phyloP scores from a whole-genome alignment of 2,329 filamentous ascomycete species.

The Penicillium sp. region DNA sequence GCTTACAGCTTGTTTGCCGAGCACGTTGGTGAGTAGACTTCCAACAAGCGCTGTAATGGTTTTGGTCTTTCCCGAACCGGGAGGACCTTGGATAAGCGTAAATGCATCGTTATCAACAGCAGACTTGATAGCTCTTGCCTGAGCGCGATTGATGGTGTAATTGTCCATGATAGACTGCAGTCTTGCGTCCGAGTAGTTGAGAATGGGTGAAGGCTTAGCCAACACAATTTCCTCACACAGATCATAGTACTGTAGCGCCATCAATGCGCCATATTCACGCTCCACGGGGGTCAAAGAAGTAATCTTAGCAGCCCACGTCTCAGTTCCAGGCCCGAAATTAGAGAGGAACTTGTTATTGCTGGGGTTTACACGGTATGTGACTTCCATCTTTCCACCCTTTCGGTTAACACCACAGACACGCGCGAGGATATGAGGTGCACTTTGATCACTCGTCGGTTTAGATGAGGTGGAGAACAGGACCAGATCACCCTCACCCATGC shows the following conservation, averaged over 20 bases:
- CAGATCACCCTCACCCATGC: slow-evolving; percentile 82
- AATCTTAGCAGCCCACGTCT: slow-evolving; percentile 76
- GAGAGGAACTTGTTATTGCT: slow-evolving; percentile 61
- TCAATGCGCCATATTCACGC: slow-evolving; percentile 88
- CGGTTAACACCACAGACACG: slow-evolving; percentile 77
- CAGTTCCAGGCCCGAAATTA: slow-evolving; percentile 67
- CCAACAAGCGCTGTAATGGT: slow-evolving; percentile 97
- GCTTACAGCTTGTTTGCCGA: slow-evolving; percentile 53
- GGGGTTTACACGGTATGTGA: slow-evolving; percentile 81
- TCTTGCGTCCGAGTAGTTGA: slow-evolving; percentile 75
- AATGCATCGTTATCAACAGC: slow-evolving; percentile 96
- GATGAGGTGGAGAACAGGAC: slow-evolving; percentile 76
- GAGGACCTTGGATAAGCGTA: slow-evolving; percentile 92
- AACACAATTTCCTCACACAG: slow-evolving; percentile 88
- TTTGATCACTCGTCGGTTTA: slow-evolving; percentile 66
- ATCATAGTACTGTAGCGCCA: slow-evolving; percentile 92
- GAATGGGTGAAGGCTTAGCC: slow-evolving; percentile 85
- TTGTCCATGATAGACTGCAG: slow-evolving; percentile 70
- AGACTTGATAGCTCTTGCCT: slow-evolving; percentile 88
- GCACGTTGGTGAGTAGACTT: slow-evolving; percentile 69
- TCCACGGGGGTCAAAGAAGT: slow-evolving; percentile 94
- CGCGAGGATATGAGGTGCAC: slow-evolving; percentile 79
- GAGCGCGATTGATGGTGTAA: slow-evolving; percentile 83
- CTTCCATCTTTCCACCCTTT: slow-evolving; percentile 79
- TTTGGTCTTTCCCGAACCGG: slow-evolving; percentile 97